A percentile compares a stretch with the other conserved stretches of the same genome.
Evolutionary conservation across 1,139 yeast genomes (phyloP).

Genomic region (Pichia sp.): DNA sequence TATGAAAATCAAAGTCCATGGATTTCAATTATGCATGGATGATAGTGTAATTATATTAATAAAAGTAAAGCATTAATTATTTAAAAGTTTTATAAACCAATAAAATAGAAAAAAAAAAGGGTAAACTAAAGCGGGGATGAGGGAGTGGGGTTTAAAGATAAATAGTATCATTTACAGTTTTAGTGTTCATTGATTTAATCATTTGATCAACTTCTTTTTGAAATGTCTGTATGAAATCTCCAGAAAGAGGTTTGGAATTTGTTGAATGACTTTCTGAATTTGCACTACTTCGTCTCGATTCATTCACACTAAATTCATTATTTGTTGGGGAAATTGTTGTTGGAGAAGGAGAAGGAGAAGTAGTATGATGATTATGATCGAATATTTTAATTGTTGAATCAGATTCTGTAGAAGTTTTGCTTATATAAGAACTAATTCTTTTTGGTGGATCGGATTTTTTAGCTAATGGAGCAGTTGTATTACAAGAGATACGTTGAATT

Average conservation of each 20-base stretch:
- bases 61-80: too few species aligned
- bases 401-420: not conserved
- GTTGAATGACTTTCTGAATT: not conserved
- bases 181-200: constrained; percentile 12
- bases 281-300: not conserved
- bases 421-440: not conserved
- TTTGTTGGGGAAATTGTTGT: too few species aligned
- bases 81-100: not conserved
- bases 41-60: too few species aligned
- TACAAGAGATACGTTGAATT: not conserved
- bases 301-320: too few species aligned
- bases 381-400: not conserved
- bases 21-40: constrained; percentile 18
- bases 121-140: not conserved
- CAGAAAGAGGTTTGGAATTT: not conserved
- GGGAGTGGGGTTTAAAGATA: constrained; percentile 9
- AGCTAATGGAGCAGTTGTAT: not conserved
- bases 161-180: constrained; percentile 12
- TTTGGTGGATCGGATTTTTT: too few species aligned
- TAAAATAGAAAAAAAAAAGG: not conserved
- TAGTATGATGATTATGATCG: not conserved
- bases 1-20: constrained; percentile 53
- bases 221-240: constrained; percentile 6
- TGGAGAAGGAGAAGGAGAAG: too few species aligned
- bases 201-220: constrained; percentile 14